Percentiles rank a stretch among this genome's conserved stretches.
Evolutionary conservation across 78 protist genomes (phyloP).

Genomic region (Protostelium mycophagum): DNA sequence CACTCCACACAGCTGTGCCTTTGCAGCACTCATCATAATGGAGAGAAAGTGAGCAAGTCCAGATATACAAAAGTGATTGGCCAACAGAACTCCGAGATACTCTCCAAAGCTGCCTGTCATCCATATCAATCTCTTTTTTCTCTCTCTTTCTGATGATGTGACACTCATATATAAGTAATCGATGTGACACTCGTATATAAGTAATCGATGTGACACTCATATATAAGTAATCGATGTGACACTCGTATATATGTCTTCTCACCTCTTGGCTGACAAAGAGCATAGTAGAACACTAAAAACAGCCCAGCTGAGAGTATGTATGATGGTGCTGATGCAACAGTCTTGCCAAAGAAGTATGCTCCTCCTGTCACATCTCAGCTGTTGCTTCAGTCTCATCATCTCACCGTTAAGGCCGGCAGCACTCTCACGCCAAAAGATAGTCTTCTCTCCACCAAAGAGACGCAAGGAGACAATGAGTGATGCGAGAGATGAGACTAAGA

Average conservation of each 20-base stretch:
- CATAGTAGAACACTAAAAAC: neutral
- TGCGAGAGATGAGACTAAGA: neutral
- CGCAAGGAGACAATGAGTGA: neutral
- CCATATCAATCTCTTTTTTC: too few relatives aligned
- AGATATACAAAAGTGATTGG: neutral
- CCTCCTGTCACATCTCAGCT: neutral
- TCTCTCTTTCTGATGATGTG: too few relatives aligned
- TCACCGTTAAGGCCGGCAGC: neutral
- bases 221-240: neutral
- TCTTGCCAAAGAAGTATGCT: neutral
- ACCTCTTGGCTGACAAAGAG: neutral
- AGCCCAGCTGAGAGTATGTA: neutral
- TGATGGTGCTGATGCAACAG: neutral
- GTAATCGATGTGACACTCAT: too few relatives aligned
- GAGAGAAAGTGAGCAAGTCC: neutral
- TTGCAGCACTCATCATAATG: neutral
- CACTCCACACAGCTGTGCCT: neutral
- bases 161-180: too few relatives aligned
- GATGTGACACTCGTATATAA: too few relatives aligned
- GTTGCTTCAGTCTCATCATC: too few relatives aligned
- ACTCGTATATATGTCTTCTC: neutral
- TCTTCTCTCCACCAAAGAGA: neutral
- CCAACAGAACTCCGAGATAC: neutral
- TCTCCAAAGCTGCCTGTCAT: neutral
- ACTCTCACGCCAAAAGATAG: neutral